phyloP scores from a whole-genome alignment of 139 green algal species.

The Diplosphaera chodatii region DNA sequence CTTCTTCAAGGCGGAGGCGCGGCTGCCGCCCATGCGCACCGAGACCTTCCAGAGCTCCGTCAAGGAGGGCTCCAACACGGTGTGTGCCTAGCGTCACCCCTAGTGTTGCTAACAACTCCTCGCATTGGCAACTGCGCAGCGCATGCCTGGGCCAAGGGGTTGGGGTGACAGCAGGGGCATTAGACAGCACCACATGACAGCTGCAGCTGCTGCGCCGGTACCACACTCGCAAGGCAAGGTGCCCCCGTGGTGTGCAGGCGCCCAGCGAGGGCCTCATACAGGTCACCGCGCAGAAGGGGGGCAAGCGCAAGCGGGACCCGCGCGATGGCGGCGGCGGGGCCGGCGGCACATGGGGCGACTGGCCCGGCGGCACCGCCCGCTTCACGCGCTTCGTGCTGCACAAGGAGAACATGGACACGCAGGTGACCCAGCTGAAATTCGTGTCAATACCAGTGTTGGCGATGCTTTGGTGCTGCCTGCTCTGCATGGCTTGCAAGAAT shows the following conservation, averaged over 20 bases:
- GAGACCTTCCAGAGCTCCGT: constrained; percentile 4
- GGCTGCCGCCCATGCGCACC: constrained; percentile 21
- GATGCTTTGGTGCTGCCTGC: no score
- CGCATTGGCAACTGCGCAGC: no score
- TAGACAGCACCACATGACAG: no score
- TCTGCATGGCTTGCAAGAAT: no score
- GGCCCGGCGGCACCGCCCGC: constrained; percentile 35
- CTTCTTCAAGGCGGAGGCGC: constrained; percentile 29
- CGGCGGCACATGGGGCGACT: constrained; percentile 9
- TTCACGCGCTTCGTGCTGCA: constrained; percentile 72
- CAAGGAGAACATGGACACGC: constrained; percentile 89
- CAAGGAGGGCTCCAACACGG: neutral
- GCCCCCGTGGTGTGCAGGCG: constrained; percentile 3
- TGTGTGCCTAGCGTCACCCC: no score
- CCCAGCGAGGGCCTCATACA: neutral
- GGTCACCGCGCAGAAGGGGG: constrained; percentile 1
- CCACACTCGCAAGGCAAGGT: no score
- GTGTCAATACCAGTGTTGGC: no score
- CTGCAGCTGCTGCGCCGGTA: no score
- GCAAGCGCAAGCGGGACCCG: neutral
- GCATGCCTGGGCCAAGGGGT: no score
- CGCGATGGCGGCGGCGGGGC: neutral
- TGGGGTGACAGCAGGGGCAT: no score
- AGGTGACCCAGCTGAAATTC: no score
- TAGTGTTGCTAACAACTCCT: no score